phyloP scores from a whole-genome alignment of 2,329 filamentous ascomycete genomes.

The Alternaria solani region DNA sequence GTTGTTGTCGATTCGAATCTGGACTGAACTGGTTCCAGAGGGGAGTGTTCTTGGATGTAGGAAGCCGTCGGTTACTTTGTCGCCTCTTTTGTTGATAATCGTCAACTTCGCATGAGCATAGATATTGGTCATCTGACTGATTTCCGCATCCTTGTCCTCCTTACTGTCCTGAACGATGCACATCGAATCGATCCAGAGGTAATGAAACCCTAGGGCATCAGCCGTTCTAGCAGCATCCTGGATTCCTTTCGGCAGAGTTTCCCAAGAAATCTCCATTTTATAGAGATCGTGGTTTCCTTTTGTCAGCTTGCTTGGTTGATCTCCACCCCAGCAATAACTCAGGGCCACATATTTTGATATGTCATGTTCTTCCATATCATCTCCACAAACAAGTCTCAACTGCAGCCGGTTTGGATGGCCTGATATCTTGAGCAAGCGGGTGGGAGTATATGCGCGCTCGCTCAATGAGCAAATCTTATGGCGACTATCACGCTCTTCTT shows the following conservation, averaged over 20 bases:
- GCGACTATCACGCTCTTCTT: fast-evolving
- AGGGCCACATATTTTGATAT: neutral
- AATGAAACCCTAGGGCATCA: neutral
- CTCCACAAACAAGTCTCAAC: neutral
- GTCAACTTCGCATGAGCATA: neutral
- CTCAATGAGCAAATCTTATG: neutral
- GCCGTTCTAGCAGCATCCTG: neutral
- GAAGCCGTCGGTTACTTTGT: neutral
- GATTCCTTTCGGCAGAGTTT: neutral
- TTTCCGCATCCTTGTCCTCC: neutral
- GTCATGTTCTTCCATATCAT: neutral
- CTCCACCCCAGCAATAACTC: neutral
- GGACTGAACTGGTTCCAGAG: fast-evolving
- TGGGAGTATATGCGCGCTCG: neutral
- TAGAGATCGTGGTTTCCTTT: neutral
- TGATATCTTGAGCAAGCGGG: neutral
- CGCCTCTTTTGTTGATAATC: neutral
- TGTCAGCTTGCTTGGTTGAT: neutral
- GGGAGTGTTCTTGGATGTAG: neutral
- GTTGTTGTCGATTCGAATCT: fast-evolving
- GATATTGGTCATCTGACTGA: neutral
- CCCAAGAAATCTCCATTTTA: neutral
- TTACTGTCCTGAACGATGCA: neutral
- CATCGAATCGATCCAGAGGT: neutral
- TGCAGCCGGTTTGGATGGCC: neutral